Conservation (phyloP, 805 yeast species). For the Yamadazyma tumulicola region DNA sequence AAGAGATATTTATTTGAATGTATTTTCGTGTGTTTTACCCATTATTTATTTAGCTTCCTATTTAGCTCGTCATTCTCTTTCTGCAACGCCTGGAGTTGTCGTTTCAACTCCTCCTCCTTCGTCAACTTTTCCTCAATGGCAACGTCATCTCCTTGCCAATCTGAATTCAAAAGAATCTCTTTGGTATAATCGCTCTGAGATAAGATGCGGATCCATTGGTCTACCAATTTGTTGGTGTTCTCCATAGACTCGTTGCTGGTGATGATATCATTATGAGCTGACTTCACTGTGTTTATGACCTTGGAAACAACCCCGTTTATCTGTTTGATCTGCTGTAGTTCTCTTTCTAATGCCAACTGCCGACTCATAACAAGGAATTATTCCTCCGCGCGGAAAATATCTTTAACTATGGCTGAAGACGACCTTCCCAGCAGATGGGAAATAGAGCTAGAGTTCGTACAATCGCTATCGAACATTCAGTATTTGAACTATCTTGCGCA, state of each 20-base stretch:
- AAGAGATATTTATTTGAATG: neutral
- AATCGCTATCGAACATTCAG: slow-evolving; percentile 84
- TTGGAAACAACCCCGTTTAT: slow-evolving; percentile 31
- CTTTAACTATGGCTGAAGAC: slow-evolving; percentile 8
- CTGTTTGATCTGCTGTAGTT: slow-evolving; percentile 27
- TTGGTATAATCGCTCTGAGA: slow-evolving; percentile 59
- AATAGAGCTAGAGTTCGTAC: slow-evolving; percentile 89
- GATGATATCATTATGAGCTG: slow-evolving; percentile 26
- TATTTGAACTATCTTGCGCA: slow-evolving; percentile 86
- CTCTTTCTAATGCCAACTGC: slow-evolving; percentile 20
- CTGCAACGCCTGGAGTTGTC: slow-evolving; percentile 22
- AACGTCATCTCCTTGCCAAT: slow-evolving; percentile 35
- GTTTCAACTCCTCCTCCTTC: slow-evolving; percentile 21
- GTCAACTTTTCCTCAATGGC: slow-evolving; percentile 16
- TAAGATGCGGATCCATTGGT: slow-evolving; percentile 58
- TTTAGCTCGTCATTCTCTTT: slow-evolving; percentile 23
- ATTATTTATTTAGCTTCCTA: slow-evolving; percentile 14
- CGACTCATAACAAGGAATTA: slow-evolving; percentile 10
- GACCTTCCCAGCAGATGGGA: slow-evolving; percentile 80
- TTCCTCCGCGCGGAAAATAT: neutral
- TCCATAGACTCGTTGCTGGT: slow-evolving; percentile 40
- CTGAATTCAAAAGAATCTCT: slow-evolving; percentile 41
- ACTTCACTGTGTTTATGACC: slow-evolving; percentile 25
- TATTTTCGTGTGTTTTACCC: neutral
- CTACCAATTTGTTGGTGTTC: slow-evolving; percentile 48